phyloP scores from a whole-genome alignment of 345 rosid species.

The Eucalyptus polybractea region DNA sequence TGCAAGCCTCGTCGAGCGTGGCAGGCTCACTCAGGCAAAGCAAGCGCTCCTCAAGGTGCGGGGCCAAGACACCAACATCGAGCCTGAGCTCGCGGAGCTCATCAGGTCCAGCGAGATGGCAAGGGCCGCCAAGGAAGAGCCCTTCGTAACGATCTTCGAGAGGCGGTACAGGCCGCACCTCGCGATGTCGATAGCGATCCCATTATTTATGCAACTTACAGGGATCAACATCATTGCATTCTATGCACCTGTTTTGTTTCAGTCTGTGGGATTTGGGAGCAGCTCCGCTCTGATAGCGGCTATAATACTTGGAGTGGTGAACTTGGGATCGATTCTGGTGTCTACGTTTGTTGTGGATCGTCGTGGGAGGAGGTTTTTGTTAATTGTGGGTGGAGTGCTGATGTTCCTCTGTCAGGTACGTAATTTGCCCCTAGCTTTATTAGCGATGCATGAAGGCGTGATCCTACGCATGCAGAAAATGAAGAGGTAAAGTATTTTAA shows the following conservation, averaged over 20 bases:
- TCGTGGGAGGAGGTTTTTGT: constrained; percentile 62
- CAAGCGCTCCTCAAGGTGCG: constrained; percentile 33
- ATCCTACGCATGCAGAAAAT: not conserved
- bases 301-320: constrained; percentile 57
- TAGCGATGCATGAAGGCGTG: not conserved
- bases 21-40: constrained; percentile 41
- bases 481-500: not conserved
- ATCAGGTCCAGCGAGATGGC: constrained; percentile 33
- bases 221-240: constrained; percentile 75
- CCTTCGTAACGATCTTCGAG: constrained; percentile 43
- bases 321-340: constrained; percentile 43
- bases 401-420: constrained; percentile 68
- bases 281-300: constrained; percentile 55
- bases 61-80: constrained; percentile 26
- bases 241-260: constrained; percentile 70
- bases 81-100: constrained; percentile 42
- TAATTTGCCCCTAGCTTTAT: not conserved
- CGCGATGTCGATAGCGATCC: constrained; percentile 57
- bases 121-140: constrained; percentile 26
- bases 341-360: constrained; percentile 59
- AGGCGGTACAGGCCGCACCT: constrained; percentile 66
- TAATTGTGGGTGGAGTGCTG: constrained; percentile 46
- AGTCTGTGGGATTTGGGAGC: constrained; percentile 69
- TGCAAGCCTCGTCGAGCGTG: constrained; percentile 58
- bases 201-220: constrained; percentile 64